Conservation (phyloP, 768 basidiomycete genomes). For the Russula griseocarnosa region DNA sequence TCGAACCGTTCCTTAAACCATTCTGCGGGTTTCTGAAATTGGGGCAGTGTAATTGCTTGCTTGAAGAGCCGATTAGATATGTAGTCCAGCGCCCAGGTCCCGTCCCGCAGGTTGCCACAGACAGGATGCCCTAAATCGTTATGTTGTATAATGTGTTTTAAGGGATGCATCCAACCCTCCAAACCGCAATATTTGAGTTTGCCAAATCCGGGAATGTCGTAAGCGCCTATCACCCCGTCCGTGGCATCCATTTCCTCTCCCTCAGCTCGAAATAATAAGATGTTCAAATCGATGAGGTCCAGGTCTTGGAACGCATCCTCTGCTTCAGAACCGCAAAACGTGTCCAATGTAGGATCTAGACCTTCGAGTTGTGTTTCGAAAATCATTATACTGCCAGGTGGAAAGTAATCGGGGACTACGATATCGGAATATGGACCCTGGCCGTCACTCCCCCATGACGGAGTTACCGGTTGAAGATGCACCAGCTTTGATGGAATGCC, state of each 20-base stretch:
- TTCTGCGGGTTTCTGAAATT: constrained; percentile 60
- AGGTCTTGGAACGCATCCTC: constrained; percentile 70
- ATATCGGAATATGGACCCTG: constrained; percentile 76
- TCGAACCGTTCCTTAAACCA: constrained; percentile 93
- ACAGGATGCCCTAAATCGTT: constrained; percentile 95
- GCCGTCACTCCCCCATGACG: constrained; percentile 57
- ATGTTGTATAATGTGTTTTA: constrained; percentile 76
- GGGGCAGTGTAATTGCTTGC: constrained; percentile 60
- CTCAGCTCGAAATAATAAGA: constrained; percentile 79
- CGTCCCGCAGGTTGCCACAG: constrained; percentile 81
- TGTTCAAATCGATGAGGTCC: constrained; percentile 84
- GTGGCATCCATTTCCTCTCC: constrained; percentile 92
- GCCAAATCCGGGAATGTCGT: constrained; percentile 73
- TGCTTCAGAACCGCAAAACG: constrained; percentile 65
- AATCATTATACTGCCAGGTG: constrained; percentile 93
- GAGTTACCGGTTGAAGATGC: constrained; percentile 55
- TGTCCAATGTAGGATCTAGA: constrained; percentile 65
- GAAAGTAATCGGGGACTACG: constrained; percentile 80
- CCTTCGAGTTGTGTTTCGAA: constrained; percentile 84
- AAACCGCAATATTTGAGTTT: constrained; percentile 87
- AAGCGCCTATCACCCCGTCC: constrained; percentile 71
- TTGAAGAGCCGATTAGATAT: constrained; percentile 60
- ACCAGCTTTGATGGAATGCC: constrained; percentile 71
- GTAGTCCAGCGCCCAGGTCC: constrained; percentile 92
- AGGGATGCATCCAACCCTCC: constrained; percentile 94